Evolutionary conservation across 805 yeast genomes (phyloP).

Genomic region (Nakazawaea wickerhamii): DNA sequence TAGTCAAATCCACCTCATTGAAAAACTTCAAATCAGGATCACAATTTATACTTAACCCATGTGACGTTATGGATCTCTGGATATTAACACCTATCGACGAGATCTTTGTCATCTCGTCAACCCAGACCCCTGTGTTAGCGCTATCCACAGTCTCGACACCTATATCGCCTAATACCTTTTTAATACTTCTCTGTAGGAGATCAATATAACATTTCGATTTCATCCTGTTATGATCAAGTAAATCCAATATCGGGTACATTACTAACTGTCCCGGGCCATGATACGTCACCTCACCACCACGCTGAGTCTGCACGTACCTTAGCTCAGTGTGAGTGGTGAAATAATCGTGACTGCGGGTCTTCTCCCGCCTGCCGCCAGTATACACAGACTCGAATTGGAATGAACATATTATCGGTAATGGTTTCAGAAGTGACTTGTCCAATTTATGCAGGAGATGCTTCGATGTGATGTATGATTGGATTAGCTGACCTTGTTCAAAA

Average conservation of each 20-base stretch:
- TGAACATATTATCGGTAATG: constrained; percentile 42
- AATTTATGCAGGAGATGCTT: neutral
- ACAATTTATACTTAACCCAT: constrained; percentile 84
- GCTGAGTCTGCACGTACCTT: constrained; percentile 63
- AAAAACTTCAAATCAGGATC: constrained; percentile 66
- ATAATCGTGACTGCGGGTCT: constrained; percentile 16
- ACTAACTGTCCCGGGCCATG: constrained; percentile 97
- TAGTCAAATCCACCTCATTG: constrained; percentile 53
- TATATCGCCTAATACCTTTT: constrained; percentile 15
- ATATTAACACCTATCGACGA: constrained; percentile 90
- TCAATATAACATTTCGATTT: constrained; percentile 49
- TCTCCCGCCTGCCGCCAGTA: constrained; percentile 88
- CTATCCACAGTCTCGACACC: constrained; percentile 47
- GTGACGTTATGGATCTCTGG: constrained; percentile 77
- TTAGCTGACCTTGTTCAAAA: constrained; percentile 6
- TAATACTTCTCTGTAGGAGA: constrained; percentile 36
- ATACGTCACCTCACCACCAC: constrained; percentile 96
- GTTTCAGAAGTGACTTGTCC: neutral
- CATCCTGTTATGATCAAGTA: constrained; percentile 48
- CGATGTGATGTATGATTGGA: neutral
- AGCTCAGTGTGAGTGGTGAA: constrained; percentile 28
- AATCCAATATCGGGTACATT: constrained; percentile 72
- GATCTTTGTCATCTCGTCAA: constrained; percentile 51
- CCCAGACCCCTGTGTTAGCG: constrained; percentile 88
- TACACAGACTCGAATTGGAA: constrained; percentile 84